phyloP scores from a whole-genome alignment of 805 yeast species.

The Lipomyces mesembrius region DNA sequence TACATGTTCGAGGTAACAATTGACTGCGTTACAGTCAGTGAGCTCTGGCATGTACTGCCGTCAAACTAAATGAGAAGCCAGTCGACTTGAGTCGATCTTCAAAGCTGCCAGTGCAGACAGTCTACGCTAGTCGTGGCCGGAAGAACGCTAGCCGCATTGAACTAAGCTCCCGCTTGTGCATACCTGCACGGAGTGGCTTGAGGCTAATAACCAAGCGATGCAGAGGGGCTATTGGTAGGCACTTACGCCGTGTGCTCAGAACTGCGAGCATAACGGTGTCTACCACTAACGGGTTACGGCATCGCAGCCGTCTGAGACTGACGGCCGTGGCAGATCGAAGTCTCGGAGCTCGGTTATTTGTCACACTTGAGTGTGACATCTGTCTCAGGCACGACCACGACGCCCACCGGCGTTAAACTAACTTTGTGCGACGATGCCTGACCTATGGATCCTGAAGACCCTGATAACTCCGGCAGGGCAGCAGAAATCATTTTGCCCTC shows the following conservation, averaged over 20 bases:
- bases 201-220: neutral
- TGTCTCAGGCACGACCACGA: neutral
- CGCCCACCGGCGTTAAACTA: neutral
- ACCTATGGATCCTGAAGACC: neutral
- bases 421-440: neutral
- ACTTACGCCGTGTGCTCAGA: neutral
- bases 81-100: neutral
- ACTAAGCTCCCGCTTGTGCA: neutral
- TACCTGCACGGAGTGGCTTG: neutral
- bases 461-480: neutral
- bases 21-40: too few species aligned
- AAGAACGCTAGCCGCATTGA: neutral
- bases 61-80: neutral
- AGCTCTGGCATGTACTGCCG: neutral
- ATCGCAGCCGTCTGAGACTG: too few species aligned
- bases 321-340: neutral
- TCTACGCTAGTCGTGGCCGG: too few species aligned
- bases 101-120: too few species aligned
- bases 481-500: too few species aligned
- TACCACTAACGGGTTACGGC: neutral
- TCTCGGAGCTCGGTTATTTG: neutral
- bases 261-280: neutral
- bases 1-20: too few species aligned
- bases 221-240: neutral
- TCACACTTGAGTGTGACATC: neutral